These are phyloP conservation scores for Phyllosticta citrichinensis DNA, from an alignment of 2,329 filamentous ascomycete genomes.

Conservation along the genomic window DNA sequence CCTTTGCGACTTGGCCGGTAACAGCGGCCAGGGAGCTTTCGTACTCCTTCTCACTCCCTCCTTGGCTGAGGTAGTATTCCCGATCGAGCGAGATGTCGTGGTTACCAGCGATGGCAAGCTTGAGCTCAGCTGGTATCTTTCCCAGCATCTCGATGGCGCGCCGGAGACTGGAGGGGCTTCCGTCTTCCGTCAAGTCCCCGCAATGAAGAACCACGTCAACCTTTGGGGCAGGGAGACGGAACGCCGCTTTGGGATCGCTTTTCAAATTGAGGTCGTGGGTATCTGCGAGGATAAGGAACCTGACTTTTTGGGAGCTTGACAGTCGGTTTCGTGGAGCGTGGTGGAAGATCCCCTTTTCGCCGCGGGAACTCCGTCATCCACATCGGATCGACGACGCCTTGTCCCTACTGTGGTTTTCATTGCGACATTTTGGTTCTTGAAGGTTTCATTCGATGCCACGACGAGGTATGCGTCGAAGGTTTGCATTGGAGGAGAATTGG, in stretches of 20 bases:
- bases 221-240: slow-evolving; percentile 35
- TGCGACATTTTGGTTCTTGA: too few species aligned
- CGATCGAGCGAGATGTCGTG: slow-evolving; percentile 51
- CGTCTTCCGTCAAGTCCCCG: slow-evolving; percentile 48
- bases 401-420: too few species aligned
- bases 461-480: too few species aligned
- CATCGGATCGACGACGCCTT: too few species aligned
- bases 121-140: slow-evolving; percentile 43
- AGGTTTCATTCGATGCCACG: too few species aligned
- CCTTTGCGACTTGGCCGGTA: slow-evolving; percentile 14
- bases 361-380: too few species aligned
- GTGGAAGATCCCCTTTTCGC: too few species aligned
- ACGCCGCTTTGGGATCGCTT: neutral
- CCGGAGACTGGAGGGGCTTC: slow-evolving; percentile 38
- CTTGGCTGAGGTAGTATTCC: slow-evolving; percentile 30
- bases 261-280: slow-evolving; percentile 22
- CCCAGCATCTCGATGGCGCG: slow-evolving; percentile 38
- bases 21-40: slow-evolving; percentile 14
- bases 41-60: slow-evolving; percentile 17
- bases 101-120: slow-evolving; percentile 54
- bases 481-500: too few species aligned
- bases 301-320: neutral
- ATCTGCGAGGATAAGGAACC: slow-evolving; percentile 35
- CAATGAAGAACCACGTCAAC: slow-evolving; percentile 48
- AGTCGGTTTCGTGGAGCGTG: too few species aligned